Conservation (phyloP, 2,329 filamentous ascomycete species). For the Pseudocercospora ulei region DNA sequence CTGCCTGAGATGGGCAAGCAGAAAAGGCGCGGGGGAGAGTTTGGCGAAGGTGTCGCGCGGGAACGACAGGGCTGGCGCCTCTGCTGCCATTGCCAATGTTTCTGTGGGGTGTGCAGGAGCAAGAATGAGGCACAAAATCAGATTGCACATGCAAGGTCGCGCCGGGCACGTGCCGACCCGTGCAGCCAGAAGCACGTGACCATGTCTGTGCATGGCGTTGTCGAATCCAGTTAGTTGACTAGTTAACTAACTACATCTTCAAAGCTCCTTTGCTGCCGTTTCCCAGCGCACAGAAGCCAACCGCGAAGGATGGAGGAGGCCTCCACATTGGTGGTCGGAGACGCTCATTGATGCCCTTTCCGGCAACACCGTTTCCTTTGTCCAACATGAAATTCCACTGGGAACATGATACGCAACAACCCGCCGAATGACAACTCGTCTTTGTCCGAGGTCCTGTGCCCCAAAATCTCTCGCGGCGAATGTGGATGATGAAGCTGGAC, state of each 20-base stretch:
- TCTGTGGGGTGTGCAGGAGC: no score
- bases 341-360: not conserved
- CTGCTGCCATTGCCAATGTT: slow-evolving; percentile 5
- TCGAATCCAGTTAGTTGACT: no score
- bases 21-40: slow-evolving; percentile 77
- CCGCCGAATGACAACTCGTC: no score
- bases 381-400: no score
- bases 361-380: not conserved
- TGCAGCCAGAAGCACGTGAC: no score
- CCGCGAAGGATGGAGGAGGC: slow-evolving; percentile 11
- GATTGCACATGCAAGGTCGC: no score
- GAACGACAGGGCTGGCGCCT: slow-evolving; percentile 39
- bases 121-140: no score
- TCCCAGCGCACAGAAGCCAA: slow-evolving; percentile 48
- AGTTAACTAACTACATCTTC: no score
- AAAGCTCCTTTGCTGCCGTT: slow-evolving; percentile 55
- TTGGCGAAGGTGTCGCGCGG: slow-evolving; percentile 70
- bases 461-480: slow-evolving; percentile 47
- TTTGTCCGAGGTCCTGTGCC: no score
- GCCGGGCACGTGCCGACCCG: no score
- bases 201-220: no score
- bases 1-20: slow-evolving; percentile 75
- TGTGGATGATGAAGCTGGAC: slow-evolving; percentile 39
- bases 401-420: slow-evolving; percentile 11
- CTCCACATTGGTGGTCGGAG: no score